Base-by-base conservation (phyloP, 2,329 filamentous ascomycete genomes). In the Xylaria hypoxylon region DNA sequence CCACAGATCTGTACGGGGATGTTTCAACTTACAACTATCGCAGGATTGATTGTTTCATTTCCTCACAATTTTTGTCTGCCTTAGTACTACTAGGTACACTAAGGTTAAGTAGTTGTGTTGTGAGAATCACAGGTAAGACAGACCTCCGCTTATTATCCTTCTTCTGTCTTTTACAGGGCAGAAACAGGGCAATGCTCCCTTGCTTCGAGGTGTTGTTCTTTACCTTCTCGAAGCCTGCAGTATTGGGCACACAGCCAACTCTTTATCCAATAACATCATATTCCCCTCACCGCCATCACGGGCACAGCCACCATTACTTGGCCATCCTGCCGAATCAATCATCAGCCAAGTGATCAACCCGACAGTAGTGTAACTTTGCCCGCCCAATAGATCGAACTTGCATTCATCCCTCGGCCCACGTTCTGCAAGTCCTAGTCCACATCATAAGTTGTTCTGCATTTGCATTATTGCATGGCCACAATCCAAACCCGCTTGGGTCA, bases 151-250 rank as follows among this genome's bases (percentile, higher is more conserved):
- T 50, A 50, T 17, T 48, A 48, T 48, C 44, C 28, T 31, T 31
- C 8, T 31, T 31, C 8, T 31, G 8, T 8, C 8, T 31, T 5
- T 5, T 38, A 38, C 35, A 38, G 35, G 11, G 35, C 35, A 38
- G 35, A 38, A 15, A 38, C 13, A 15, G 35, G 35, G 35, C 35
- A 15, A 35, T 2, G 35, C 11, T 17, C 13, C 50, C 50, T 40
- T 28, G 22, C 17, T 19, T 28, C 22, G 35, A 42, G 22, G 17
- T n/a, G 45, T 19, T 33, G 31, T 38, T 45, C 51, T 42, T 51
- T 5, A 5, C 44, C 62, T 68, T 68, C 65, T 68, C 62, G 65
- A 68, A 65, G 65, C 51, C 52, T 68, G 58, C 57, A 47, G 38
- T 42, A 48, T 68, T 67, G 35, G 57, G 51, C 28, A 61, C 5